A percentile compares a stretch with the other conserved stretches of the same genome.
Evolutionary conservation across 2,329 filamentous ascomycete species (phyloP).

Genomic region (Beauveria sp.): DNA sequence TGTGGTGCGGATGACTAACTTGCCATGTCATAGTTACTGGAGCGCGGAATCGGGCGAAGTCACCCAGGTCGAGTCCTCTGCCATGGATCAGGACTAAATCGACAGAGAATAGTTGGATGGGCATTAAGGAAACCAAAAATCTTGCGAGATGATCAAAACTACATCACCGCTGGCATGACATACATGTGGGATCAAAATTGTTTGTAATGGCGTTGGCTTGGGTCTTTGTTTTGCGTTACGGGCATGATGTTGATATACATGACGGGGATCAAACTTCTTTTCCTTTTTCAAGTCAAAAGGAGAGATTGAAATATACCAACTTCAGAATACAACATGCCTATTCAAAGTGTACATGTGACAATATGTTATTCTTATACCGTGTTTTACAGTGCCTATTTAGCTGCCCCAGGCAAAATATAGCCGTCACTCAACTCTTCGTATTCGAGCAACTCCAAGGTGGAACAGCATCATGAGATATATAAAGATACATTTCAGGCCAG

Average conservation of each 20-base stretch:
- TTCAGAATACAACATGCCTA: neutral
- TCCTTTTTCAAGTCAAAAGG: neutral
- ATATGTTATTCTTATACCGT: neutral
- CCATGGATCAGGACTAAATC: conserved; percentile 25
- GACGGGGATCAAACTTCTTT: neutral
- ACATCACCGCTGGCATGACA: conserved; percentile 7
- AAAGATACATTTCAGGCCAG: conserved; percentile 3
- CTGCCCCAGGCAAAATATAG: neutral
- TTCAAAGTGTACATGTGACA: neutral
- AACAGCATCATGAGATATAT: neutral
- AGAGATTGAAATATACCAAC: neutral
- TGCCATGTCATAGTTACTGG: conserved; percentile 45
- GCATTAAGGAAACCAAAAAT: conserved; percentile 1
- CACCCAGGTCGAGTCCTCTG: conserved; percentile 41
- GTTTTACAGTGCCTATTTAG: neutral
- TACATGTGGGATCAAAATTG: conserved; percentile 4
- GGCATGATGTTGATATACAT: neutral
- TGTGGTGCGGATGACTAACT: conserved; percentile 12
- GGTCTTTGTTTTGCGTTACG: neutral
- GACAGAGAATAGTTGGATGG: neutral
- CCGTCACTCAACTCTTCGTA: neutral
- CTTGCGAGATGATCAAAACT: neutral
- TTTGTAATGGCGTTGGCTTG: conserved; percentile 12
- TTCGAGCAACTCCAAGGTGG: neutral
- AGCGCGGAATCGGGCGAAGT: conserved; percentile 50